Percentiles rank a stretch among this genome's conserved stretches.
Conservation (phyloP, 176 grass and related monocot species). For the Triticum turgidum region DNA sequence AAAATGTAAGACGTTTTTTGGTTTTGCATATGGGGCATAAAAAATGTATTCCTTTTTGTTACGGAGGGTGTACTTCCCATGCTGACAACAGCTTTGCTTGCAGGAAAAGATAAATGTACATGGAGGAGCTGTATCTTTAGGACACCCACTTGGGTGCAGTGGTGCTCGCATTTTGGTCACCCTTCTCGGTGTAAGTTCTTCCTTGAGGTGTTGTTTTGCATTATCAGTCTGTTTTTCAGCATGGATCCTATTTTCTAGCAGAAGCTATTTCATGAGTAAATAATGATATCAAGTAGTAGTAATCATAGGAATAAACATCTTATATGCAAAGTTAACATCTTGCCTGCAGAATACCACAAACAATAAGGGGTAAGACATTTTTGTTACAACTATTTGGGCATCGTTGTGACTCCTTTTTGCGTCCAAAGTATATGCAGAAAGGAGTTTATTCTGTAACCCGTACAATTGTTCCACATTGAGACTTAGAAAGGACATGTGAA, state of each 20-base stretch:
- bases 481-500: background rate
- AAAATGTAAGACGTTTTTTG: too few relatives aligned
- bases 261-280: background rate
- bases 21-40: too few relatives aligned
- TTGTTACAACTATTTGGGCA: background rate
- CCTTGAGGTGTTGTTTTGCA: constrained; percentile 5
- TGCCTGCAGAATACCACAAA: background rate
- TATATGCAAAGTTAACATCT: background rate
- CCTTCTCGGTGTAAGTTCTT: constrained; percentile 68
- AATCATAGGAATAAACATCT: background rate
- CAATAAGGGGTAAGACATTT: background rate
- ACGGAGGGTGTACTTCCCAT: background rate
- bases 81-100: constrained; percentile 1
- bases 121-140: constrained; percentile 86
- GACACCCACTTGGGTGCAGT: constrained; percentile 93
- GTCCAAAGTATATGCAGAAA: background rate
- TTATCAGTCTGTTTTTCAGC: background rate
- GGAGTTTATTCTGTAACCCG: background rate
- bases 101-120: constrained; percentile 93
- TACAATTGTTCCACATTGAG: background rate
- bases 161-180: constrained; percentile 89
- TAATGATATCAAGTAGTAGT: background rate
- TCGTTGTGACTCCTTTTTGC: too few relatives aligned
- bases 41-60: too few relatives aligned
- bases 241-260: background rate